Base-by-base conservation (phyloP, 306 rosid species). In the Alnus glutinosa region DNA sequence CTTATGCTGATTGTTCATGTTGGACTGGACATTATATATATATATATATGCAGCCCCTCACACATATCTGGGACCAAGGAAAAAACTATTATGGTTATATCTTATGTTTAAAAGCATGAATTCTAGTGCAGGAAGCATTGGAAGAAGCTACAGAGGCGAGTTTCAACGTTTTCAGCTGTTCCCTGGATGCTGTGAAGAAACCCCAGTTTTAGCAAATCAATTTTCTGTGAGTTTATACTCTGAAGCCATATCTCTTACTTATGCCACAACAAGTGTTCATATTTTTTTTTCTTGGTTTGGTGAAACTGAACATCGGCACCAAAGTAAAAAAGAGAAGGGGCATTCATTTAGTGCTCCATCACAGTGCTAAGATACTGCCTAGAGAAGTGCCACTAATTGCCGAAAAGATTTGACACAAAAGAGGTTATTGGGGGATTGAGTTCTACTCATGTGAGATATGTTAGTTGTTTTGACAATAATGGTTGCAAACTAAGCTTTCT, bases 121-220 rank as follows among this genome's bases (percentile, higher is more conserved):
- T 63, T 72, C 74, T 50, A 94, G 98, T 75, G 84, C 91, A 37
- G 98, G 98, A 91, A 92, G 95, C 90, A 94, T 94, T 42, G 98
- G 97, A 57, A 91, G 97, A 88, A 87, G 93, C 84, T 89, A 82
- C 73, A 84, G 71, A 84, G 98, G 98, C 55, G 92, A 91, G 70
- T 94, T 94, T 87, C 97, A 94, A 87, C 93, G 97, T 49, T 94
- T 89, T 94, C 97, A 94, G 78, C 82, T 94, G 58, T 89, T 88
- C 82, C 94, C 98, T 10, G 75, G 75, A 76, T 58, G 15, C 50
- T 92, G 95, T 55, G 90, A 94, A 84, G 98, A 92, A 47, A 91
- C 86, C 74, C 93, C 98, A 30, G 84, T 92, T 86, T 85, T 94
- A 77, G 97, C 97, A 59, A 90, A 94, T 86, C 97, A 94, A 72